phyloP scores from a whole-genome alignment of 2,329 filamentous ascomycete genomes.

The Hymenoscyphus repandus region DNA sequence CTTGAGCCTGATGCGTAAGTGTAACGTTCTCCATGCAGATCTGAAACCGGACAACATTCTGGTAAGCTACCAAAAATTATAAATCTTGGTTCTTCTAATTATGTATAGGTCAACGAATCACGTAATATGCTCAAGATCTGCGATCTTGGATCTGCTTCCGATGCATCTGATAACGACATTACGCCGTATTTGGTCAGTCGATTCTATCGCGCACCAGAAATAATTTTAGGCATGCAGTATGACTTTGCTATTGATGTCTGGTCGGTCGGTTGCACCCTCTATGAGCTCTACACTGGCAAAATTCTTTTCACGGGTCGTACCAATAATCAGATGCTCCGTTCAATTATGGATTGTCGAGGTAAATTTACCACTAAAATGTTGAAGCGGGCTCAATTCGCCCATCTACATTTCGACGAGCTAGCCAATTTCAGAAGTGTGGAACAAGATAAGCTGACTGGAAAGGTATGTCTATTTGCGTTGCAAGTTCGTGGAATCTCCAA shows the following conservation, averaged over 20 bases:
- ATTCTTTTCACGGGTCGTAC: slow-evolving; percentile 92
- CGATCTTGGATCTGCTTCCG: slow-evolving; percentile 92
- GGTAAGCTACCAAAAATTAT: slow-evolving; percentile 19
- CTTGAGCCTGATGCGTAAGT: slow-evolving; percentile 80
- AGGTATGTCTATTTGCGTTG: slow-evolving; percentile 44
- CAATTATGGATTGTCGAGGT: slow-evolving; percentile 93
- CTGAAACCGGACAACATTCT: slow-evolving; percentile 97
- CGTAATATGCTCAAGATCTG: slow-evolving; percentile 88
- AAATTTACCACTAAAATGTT: slow-evolving; percentile 87
- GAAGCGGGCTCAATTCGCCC: slow-evolving; percentile 71
- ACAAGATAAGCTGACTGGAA: slow-evolving; percentile 79
- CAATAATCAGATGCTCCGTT: slow-evolving; percentile 97
- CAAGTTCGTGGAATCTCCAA: neutral
- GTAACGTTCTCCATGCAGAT: slow-evolving; percentile 91
- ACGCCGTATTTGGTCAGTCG: slow-evolving; percentile 94
- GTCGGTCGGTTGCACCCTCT: slow-evolving; percentile 95
- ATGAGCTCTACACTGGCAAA: slow-evolving; percentile 95
- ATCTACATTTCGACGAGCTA: slow-evolving; percentile 77
- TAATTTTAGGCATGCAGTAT: slow-evolving; percentile 94
- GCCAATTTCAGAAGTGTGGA: slow-evolving; percentile 82
- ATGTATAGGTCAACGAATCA: slow-evolving; percentile 62
- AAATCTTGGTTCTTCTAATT: slow-evolving; percentile 11
- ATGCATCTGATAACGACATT: slow-evolving; percentile 84
- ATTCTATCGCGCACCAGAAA: slow-evolving; percentile 95
- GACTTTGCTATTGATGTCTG: slow-evolving; percentile 95